Conservation (phyloP, 1,139 yeast genomes). For the Nadsonia starkeyi-henricii region DNA sequence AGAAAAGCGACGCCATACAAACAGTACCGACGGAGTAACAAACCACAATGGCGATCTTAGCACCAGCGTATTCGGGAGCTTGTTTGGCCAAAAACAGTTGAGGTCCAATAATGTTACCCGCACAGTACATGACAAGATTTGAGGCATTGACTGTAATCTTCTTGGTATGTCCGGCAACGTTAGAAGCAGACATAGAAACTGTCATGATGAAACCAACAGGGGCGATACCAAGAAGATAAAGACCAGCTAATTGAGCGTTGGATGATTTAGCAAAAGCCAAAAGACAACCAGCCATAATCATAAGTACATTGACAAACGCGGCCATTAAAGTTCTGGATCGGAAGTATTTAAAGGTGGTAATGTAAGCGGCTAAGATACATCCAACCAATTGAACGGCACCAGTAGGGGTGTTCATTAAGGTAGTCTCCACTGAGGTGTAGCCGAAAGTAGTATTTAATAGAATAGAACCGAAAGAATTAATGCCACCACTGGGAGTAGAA, state of each 20-base stretch:
- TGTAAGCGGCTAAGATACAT: slow-evolving; percentile 9
- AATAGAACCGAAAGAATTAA: slow-evolving; percentile 11
- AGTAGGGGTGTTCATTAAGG: slow-evolving; percentile 13
- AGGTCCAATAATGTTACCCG: slow-evolving; percentile 41
- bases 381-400: slow-evolving; percentile 10
- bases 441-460: slow-evolving; percentile 12
- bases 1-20: slow-evolving; percentile 11
- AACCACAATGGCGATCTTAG: slow-evolving; percentile 26
- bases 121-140: slow-evolving; percentile 38
- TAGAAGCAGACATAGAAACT: slow-evolving; percentile 32
- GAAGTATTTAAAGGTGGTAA: slow-evolving; percentile 10
- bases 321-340: slow-evolving; percentile 7
- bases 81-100: slow-evolving; percentile 30
- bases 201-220: slow-evolving; percentile 33
- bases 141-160: slow-evolving; percentile 29
- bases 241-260: slow-evolving; percentile 14
- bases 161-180: slow-evolving; percentile 43
- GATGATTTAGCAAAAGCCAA: slow-evolving; percentile 7
- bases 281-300: slow-evolving; percentile 12
- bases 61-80: slow-evolving; percentile 34
- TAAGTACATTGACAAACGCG: slow-evolving; percentile 8
- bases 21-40: slow-evolving; percentile 14
- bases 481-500: slow-evolving; percentile 18
- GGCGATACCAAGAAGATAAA: slow-evolving; percentile 15
- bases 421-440: slow-evolving; percentile 10